These are phyloP conservation scores for Galeopsis tetrahit DNA, from an alignment of 257 asterid species.

Conservation along the genomic window DNA sequence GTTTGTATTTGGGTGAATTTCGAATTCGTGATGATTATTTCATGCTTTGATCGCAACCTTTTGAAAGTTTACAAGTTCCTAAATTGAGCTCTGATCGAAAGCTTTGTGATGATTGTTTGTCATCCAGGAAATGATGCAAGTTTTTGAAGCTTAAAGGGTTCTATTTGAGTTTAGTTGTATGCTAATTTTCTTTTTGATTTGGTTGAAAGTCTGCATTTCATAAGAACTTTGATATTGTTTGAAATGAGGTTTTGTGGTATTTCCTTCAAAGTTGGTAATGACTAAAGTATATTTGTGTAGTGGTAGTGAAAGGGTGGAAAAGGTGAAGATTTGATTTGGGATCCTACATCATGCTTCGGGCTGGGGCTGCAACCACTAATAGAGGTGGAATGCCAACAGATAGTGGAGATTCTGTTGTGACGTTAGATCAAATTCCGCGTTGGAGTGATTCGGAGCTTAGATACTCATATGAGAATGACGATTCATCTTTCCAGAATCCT, in stretches of 20 bases:
- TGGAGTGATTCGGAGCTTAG: conserved; percentile 82
- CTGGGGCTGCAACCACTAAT: conserved; percentile 62
- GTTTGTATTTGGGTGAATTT: conserved; percentile 4
- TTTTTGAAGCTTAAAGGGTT: background rate
- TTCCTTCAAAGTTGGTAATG: conserved; percentile 31
- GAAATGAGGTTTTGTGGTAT: conserved; percentile 21
- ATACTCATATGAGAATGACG: conserved; percentile 72
- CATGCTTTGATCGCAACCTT: conserved; percentile 30
- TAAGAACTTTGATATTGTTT: conserved; percentile 15
- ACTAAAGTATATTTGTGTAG: conserved; percentile 32
- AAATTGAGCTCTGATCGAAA: conserved; percentile 25
- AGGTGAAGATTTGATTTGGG: conserved; percentile 40
- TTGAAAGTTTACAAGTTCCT: background rate
- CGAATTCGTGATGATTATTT: conserved; percentile 1
- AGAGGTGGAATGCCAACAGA: conserved; percentile 79
- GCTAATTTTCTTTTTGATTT: background rate
- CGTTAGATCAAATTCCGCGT: conserved; percentile 77
- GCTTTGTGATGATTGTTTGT: background rate
- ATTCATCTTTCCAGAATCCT: conserved; percentile 54
- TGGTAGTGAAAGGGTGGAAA: conserved; percentile 33
- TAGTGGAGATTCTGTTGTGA: conserved; percentile 76
- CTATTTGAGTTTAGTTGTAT: conserved; percentile 24
- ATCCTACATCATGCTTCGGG: conserved; percentile 50
- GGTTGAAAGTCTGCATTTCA: conserved; percentile 20
- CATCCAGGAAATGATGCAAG: background rate